phyloP scores from a whole-genome alignment of 805 yeast genomes.

The Blastobotrys terrestris region DNA sequence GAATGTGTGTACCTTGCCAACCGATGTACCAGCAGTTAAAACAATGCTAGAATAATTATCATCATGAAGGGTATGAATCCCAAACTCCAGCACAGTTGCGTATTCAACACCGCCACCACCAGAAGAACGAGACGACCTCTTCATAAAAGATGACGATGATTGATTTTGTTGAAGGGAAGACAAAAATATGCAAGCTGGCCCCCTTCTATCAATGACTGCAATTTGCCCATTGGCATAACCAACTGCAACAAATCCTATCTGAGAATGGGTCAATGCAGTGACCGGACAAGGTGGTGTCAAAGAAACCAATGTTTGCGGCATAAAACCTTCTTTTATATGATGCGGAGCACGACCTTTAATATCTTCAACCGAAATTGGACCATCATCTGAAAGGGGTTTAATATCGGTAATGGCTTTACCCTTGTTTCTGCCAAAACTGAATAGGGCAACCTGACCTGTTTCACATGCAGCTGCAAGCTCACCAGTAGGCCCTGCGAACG shows the following conservation, averaged over 20 bases:
- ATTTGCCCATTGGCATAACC: conserved; percentile 74
- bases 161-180: neutral
- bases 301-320: conserved; percentile 47
- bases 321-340: conserved; percentile 50
- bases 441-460: conserved; percentile 69
- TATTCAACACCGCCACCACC: conserved; percentile 10
- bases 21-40: conserved; percentile 67
- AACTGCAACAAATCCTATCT: conserved; percentile 77
- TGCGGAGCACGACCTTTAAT: conserved; percentile 49
- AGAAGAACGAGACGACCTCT: conserved; percentile 4
- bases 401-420: conserved; percentile 18
- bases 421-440: conserved; percentile 58
- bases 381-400: conserved; percentile 16
- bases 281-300: conserved; percentile 43
- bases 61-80: conserved; percentile 60
- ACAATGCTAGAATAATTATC: conserved; percentile 69
- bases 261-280: conserved; percentile 58
- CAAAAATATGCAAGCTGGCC: conserved; percentile 53
- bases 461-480: conserved; percentile 66
- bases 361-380: conserved; percentile 27
- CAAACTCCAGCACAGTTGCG: conserved; percentile 63
- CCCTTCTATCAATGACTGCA: conserved; percentile 67
- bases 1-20: conserved; percentile 63
- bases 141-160: neutral
- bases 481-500: conserved; percentile 71